These are phyloP conservation scores for Harringtonia aguacate DNA, from an alignment of 2,329 filamentous ascomycete species.

Conservation along the genomic window DNA sequence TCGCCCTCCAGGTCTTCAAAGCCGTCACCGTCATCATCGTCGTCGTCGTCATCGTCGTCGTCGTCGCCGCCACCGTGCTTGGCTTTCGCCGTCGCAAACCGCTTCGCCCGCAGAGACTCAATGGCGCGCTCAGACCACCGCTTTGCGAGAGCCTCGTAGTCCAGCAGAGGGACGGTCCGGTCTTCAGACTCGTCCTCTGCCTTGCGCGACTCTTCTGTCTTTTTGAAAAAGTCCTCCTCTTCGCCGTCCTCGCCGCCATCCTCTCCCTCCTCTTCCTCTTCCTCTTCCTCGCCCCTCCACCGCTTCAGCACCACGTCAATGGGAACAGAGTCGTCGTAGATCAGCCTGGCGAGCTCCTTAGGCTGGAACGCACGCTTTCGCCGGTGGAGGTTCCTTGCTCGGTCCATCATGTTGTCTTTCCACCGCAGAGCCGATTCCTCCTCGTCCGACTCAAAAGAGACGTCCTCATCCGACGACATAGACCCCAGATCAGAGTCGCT, in stretches of 20 bases:
- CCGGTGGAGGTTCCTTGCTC: constrained; percentile 60
- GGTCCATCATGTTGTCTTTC: constrained; percentile 79
- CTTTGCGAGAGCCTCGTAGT: constrained; percentile 69
- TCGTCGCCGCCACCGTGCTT: constrained; percentile 36
- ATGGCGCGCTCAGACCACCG: constrained; percentile 82
- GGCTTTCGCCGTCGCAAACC: constrained; percentile 54
- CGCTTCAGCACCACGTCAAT: constrained; percentile 64
- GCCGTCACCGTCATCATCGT: constrained; percentile 55
- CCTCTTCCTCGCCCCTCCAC: constrained; percentile 62
- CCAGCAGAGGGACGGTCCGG: constrained; percentile 64
- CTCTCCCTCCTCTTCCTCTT: constrained; percentile 36
- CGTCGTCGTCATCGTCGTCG: constrained; percentile 45
- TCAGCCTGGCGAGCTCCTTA: constrained; percentile 70
- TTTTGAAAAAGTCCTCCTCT: constrained; percentile 56
- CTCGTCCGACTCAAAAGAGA: constrained; percentile 41
- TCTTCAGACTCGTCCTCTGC: constrained; percentile 67
- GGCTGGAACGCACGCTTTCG: constrained; percentile 65
- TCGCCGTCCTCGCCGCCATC: constrained; percentile 44
- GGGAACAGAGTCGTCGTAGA: constrained; percentile 76
- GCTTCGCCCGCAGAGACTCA: constrained; percentile 57
- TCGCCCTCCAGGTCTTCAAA: constrained; percentile 38
- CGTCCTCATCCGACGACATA: constrained; percentile 50
- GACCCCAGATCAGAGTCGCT: constrained; percentile 95
- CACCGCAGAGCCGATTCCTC: constrained; percentile 68
- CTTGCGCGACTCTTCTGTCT: constrained; percentile 49